Evolutionary conservation across 192 early-diverging fungal species (phyloP), one percentile per base, ranked within the genome.

Genomic region (Backusella mclennaniae): DNA sequence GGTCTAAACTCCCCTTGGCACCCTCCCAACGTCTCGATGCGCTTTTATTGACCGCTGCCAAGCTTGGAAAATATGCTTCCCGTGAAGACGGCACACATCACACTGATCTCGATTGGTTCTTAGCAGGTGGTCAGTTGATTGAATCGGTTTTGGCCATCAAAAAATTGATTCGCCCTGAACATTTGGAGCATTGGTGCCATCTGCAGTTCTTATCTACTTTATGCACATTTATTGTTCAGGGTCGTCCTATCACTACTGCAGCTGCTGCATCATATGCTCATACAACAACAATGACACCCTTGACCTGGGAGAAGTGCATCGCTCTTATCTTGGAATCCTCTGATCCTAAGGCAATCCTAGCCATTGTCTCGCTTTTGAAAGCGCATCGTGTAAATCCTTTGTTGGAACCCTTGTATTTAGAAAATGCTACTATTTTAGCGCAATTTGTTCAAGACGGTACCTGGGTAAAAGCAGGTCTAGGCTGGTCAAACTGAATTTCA

Each of bases 211-310:
- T 75, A 41, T 35, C 66, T 49, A 49, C 26, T 14, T 29, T 75
- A 46, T 75, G 66, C 41, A 75, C 74, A 12, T 75, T 46, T 75
- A 41, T 75, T 52, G 74, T 75, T 15, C 74, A 75, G 33, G 74
- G 74, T 44, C 33, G 74, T 49, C 74, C 74, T 41, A 41, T 71
- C 35, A 44, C 56, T 63, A 44, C 69, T 21, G 39, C 21, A 41
- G 39, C 69, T 15, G 23, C 23, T 41, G 49, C 6, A 69, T 26
- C 33, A 63, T 63, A 23, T 26, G 56, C 8, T 63, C 68, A 69
- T 68, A 41, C 21, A 12, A n/a, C 42, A 44, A 21, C 12, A 4
- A 21, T 41, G 38, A 2, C 73, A 41, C 19, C 35, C 23, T 26
- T 67, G 14, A 49, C 38, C 7, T 75, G 74, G 74, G 59, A 67